Evolutionary conservation across 192 early-diverging fungal species (phyloP), one percentile per base, ranked within the genome.

Genomic region (Podila horticola): DNA sequence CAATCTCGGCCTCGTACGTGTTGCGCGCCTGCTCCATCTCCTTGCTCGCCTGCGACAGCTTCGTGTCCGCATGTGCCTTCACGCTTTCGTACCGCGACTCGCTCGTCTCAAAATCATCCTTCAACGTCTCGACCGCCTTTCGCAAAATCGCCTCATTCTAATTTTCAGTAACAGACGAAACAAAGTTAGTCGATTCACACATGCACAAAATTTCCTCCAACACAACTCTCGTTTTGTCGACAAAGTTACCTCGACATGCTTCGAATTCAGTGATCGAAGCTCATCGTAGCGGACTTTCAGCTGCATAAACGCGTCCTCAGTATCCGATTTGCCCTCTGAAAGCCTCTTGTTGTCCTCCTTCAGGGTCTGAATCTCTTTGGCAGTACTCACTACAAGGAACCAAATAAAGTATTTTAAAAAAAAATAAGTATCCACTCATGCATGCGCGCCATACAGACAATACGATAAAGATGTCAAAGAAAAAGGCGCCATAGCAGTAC

Each of bases 21-120:
- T 72, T 69, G 24, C 71, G 50, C 0, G 71, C 63, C 11, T 73
- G 70, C 48, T 81, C 77, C 77, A 81, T 69, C 34, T 73, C 77
- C 28, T 73, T 65, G 11, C 67, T 61, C 5, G 77, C 77, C 0
- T 52, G 38, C 0, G 71, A 52, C n/a, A 81, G 31, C 49, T 72
- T 72, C 3, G 66, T 38, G 31, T 81, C 77, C 11, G 77, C 77
- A 59, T 81, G 77, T 5, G 41, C 28, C 58, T 69, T 72, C 45
- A 81, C 48, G 17, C 58, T 68, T 28, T 81, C 77, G 24, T 73
- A 81, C 17, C 77, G 77, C 9, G 66, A 50, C 29, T 81, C 77
- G 34, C 71, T 69, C 34, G 71, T 81, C 67, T 81, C 77, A 65
- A 72, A 81, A 48, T 81, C 77, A 38, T 73, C 65, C 58, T 81